A percentile compares a stretch with the other conserved stretches of the same genome.
Conservation (phyloP, 2,329 filamentous ascomycete genomes). For the Paecilomyces sp. region DNA sequence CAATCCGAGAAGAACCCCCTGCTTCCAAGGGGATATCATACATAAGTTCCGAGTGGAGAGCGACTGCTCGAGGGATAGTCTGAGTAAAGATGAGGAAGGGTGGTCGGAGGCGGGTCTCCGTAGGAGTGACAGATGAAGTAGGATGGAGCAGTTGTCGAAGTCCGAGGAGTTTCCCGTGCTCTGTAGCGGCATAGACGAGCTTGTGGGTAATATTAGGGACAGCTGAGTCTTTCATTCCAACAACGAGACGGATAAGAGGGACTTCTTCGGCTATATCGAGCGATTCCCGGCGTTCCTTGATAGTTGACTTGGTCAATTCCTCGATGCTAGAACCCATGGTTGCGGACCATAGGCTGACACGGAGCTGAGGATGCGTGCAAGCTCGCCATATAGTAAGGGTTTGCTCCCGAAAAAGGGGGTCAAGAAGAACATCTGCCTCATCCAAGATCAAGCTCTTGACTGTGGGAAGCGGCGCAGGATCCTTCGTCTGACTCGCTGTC, state of each 20-base stretch:
- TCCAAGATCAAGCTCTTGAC: conserved; percentile 75
- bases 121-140: conserved; percentile 45
- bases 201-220: conserved; percentile 88
- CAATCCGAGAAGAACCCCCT: conserved; percentile 75
- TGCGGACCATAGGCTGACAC: conserved; percentile 84
- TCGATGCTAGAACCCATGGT: conserved; percentile 96
- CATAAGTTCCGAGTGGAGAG: conserved; percentile 79
- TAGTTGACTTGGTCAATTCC: conserved; percentile 62
- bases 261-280: conserved; percentile 29
- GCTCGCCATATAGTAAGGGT: conserved; percentile 78
- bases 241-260: conserved; percentile 72
- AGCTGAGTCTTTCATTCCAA: conserved; percentile 93
- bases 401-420: conserved; percentile 83
- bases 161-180: conserved; percentile 87
- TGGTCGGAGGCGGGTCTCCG: conserved; percentile 56
- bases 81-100: conserved; percentile 96
- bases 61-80: conserved; percentile 83
- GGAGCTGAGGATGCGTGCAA: conserved; percentile 63
- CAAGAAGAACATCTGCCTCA: conserved; percentile 90
- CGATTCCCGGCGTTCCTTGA: conserved; percentile 47
- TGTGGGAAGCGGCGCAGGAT: conserved; percentile 50
- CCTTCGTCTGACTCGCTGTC: conserved; percentile 39
- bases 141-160: conserved; percentile 85
- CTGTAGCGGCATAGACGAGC: conserved; percentile 83
- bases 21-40: conserved; percentile 91